Base-by-base conservation (phyloP, 306 rosid species). In the Rubus parviflorus region DNA sequence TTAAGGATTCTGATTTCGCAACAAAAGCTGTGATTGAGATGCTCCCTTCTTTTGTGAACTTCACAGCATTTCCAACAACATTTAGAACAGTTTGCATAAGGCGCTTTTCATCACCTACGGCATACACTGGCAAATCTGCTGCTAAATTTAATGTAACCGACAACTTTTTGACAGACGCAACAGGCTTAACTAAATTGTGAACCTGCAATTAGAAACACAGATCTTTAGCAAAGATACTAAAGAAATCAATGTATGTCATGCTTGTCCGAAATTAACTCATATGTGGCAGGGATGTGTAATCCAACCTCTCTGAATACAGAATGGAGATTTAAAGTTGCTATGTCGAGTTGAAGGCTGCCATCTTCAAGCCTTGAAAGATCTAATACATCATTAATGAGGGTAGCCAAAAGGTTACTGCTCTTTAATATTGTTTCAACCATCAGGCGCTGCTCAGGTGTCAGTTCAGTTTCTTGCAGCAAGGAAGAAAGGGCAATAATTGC, bases 311-410 rank as follows among this genome's bases (percentile, higher is more conserved):
- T 92, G 81, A 95, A 91, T 65, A 89, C 84, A 68, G 83, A 81
- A 73, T 92, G 99, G 79, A 95, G 98, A 80, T 90, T 88, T 83
- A 92, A 95, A 45, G 86, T 86, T 75, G 85, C 68, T 47, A 77
- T 75, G 74, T 95, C 97, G 74, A 95, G 99, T 84, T 88, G 97
- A 83, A 95, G 90, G 77, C 96, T 91, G 68, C 99, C 99, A 81
- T 92, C 97, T 87, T 95, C 99, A 8, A 95, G 97, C 82, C 90
- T 87, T 68, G 99, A 95, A 87, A 95, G 99, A 87, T 95, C 99
- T 81, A 95, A 83, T 72, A 92, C 99, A 76, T 95, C 99, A 74
- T 92, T 95, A 67, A 95, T 86, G 65, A 95, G 90, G 46, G 99
- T 90, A 84, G 92, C 91, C 89, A 95, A 86, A 49, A 95, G 92